A percentile compares a stretch with the other conserved stretches of the same genome.
Conservation (phyloP, 805 yeast genomes). For the Teunomyces funiuensis region DNA sequence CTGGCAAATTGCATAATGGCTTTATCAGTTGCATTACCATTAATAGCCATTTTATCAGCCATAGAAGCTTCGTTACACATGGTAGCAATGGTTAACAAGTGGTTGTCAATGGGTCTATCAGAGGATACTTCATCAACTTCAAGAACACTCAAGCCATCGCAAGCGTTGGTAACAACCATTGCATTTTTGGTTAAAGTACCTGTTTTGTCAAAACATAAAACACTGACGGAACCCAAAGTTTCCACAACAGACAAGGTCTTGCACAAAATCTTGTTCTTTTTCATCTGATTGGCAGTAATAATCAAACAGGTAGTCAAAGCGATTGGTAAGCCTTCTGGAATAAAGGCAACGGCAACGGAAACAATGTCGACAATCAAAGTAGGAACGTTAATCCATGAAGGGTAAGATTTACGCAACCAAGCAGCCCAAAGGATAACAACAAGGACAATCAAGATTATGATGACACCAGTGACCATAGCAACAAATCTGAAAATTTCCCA, state of each 20-base stretch:
- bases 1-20: conserved; percentile 40
- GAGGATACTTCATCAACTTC: conserved; percentile 13
- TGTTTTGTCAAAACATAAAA: conserved; percentile 42
- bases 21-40: conserved; percentile 51
- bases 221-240: conserved; percentile 57
- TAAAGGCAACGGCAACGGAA: conserved; percentile 48
- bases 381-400: conserved; percentile 43
- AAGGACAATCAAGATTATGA: conserved; percentile 26
- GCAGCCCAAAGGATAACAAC: conserved; percentile 43
- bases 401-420: conserved; percentile 39
- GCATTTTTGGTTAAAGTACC: conserved; percentile 52
- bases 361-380: conserved; percentile 44
- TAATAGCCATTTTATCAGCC: conserved; percentile 21
- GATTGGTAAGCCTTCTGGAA: conserved; percentile 53
- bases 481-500: conserved; percentile 41
- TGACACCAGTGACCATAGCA: conserved; percentile 19
- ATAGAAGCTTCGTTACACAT: conserved; percentile 39
- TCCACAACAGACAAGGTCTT: conserved; percentile 50
- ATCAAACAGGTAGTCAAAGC: conserved; percentile 51
- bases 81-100: conserved; percentile 21
- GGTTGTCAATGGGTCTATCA: background rate
- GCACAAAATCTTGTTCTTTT: conserved; percentile 43
- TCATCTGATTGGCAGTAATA: conserved; percentile 49
- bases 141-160: conserved; percentile 13
- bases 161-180: conserved; percentile 40